These are phyloP conservation scores for Phanerochaete sordida DNA, from an alignment of 768 basidiomycete genomes.

Conservation along the genomic window DNA sequence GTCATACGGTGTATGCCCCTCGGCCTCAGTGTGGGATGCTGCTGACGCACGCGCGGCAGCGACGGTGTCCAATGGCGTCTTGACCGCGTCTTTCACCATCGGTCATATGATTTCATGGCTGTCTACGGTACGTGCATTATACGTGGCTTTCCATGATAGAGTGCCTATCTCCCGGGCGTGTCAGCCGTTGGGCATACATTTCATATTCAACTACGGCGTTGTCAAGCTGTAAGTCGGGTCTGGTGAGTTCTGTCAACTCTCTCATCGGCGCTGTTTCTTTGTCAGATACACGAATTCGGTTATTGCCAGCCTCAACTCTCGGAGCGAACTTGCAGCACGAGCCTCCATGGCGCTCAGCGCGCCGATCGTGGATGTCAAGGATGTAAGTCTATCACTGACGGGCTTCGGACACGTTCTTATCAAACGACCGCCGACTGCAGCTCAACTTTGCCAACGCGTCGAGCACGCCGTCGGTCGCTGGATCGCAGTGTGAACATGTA, in stretches of 20 bases:
- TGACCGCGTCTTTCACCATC: constrained; percentile 1
- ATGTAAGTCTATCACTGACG: too few species aligned
- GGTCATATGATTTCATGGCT: neutral
- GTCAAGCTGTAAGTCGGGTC: constrained; percentile 1
- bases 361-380: neutral
- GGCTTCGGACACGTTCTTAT: too few species aligned
- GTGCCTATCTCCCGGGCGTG: too few species aligned
- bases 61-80: neutral
- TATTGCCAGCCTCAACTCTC: neutral
- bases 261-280: too few species aligned
- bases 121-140: neutral
- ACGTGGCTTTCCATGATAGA: too few species aligned
- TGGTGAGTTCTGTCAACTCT: neutral
- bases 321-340: neutral
- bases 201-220: neutral
- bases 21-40: too few species aligned
- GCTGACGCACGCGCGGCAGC: too few species aligned
- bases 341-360: neutral
- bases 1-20: constrained; percentile 17
- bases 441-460: too few species aligned
- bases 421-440: too few species aligned
- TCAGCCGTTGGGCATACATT: neutral
- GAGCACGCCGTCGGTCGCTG: too few species aligned
- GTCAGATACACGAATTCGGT: neutral
- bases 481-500: too few species aligned